phyloP scores from a whole-genome alignment of 371 early-diverging fungal species.

The Chytridiales sp. region DNA sequence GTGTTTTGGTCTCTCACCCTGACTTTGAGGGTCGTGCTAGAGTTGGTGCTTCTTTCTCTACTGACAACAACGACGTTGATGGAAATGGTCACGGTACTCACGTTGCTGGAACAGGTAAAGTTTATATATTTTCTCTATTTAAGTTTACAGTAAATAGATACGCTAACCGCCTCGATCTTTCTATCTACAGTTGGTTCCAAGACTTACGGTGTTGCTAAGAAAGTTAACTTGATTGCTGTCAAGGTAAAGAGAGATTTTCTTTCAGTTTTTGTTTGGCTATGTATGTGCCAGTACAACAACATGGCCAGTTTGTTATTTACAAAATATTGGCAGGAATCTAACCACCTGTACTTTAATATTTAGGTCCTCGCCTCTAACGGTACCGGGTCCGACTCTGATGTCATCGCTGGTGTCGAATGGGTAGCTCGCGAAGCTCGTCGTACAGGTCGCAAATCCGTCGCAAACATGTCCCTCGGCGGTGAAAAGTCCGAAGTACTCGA shows the following conservation, averaged over 20 bases:
- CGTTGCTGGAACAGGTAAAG: constrained; percentile 12
- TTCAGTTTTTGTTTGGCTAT: constrained; percentile 24
- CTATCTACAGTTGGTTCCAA: constrained; percentile 3
- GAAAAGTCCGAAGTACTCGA: constrained; percentile 23
- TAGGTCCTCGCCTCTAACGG: constrained; percentile 35
- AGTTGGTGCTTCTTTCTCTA: constrained; percentile 34
- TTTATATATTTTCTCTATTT: too few relatives aligned
- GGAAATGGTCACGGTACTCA: constrained; percentile 60
- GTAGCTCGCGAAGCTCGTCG: constrained; percentile 6
- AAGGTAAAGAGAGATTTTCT: constrained; percentile 40
- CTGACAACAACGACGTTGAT: constrained; percentile 24
- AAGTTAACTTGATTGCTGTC: constrained; percentile 64
- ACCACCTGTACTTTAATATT: too few relatives aligned
- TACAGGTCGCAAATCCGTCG: constrained; percentile 14
- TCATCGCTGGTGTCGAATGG: constrained; percentile 30
- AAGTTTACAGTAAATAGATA: too few relatives aligned
- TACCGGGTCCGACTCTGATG: constrained; percentile 24
- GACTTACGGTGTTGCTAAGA: constrained; percentile 71
- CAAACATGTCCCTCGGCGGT: constrained; percentile 47
- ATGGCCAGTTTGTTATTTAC: too few relatives aligned
- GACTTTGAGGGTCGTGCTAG: constrained; percentile 78
- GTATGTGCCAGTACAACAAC: too few relatives aligned
- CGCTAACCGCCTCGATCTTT: too few relatives aligned
- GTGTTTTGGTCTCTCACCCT: constrained; percentile 60
- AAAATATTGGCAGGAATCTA: too few relatives aligned